phyloP scores from a whole-genome alignment of 805 yeast species.

The Zygotorulaspora chibaensis region DNA sequence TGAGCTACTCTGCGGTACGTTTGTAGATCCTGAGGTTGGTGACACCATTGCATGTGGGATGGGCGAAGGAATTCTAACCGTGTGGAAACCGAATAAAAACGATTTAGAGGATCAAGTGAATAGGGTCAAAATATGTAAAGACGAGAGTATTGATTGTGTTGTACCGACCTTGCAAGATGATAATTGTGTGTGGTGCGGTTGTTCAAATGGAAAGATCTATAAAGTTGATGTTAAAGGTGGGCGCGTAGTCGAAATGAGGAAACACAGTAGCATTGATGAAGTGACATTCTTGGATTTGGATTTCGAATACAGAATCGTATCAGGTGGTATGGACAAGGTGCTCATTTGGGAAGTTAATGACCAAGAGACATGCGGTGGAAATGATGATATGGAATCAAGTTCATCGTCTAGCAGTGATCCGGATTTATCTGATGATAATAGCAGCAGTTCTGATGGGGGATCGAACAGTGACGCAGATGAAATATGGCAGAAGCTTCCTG shows the following conservation, averaged over 20 bases:
- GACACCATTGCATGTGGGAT: slow-evolving; percentile 73
- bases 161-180: slow-evolving; percentile 46
- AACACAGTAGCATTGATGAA: slow-evolving; percentile 69
- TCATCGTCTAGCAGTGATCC: slow-evolving; percentile 13
- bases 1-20: slow-evolving; percentile 73
- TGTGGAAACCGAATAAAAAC: slow-evolving; percentile 76
- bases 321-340: slow-evolving; percentile 79
- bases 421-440: slow-evolving; percentile 13
- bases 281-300: slow-evolving; percentile 76
- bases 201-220: slow-evolving; percentile 68
- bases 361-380: slow-evolving; percentile 32
- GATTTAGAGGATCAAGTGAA: slow-evolving; percentile 72
- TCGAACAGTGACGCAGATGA: not conserved
- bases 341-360: slow-evolving; percentile 62
- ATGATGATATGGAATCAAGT: slow-evolving; percentile 6
- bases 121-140: slow-evolving; percentile 63
- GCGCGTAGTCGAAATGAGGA: slow-evolving; percentile 57
- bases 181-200: slow-evolving; percentile 69
- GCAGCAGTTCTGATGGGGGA: slow-evolving; percentile 4
- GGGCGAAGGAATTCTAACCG: slow-evolving; percentile 84
- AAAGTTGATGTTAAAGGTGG: slow-evolving; percentile 64
- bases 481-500: not conserved
- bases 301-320: slow-evolving; percentile 68
- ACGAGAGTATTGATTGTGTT: slow-evolving; percentile 70
- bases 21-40: slow-evolving; percentile 59